Evolutionary conservation across 2,329 filamentous ascomycete species (phyloP), one percentile per base, ranked within the genome.

Genomic region (Juglanconis oblonga): DNA sequence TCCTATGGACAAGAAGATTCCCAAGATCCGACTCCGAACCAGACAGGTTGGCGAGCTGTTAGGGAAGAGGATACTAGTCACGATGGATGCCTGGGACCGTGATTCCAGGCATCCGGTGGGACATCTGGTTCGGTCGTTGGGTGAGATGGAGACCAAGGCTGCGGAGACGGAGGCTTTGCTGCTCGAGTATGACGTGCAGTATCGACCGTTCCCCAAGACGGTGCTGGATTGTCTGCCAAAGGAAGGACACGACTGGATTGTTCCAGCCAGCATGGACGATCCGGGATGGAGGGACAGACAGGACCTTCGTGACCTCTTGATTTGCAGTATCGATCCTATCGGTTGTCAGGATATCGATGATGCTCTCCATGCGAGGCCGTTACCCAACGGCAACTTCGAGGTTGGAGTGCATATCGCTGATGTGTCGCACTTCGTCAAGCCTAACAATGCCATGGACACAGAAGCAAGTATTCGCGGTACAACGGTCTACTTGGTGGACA

Each of bases 261-360:
- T 99, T 2, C 95, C 95, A 0, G 77, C 81, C n/a, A 90, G 84
- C 70, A 84, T 80, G 57, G 88, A 91, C 2, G 88, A 98, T 71
- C 87, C 90, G 24, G 92, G 93, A 13, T 99, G 95, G 95, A 87
- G 83, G 67, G 90, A 89, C 65, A 84, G 95, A 64, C 84, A 87
- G 69, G 95, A 99, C 77, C 82, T 98, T 45, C 85, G 95, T 66
- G 87, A 88, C 66, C 84, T 97, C 11, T 81, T 96, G 48, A 91
- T 99, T 64, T 99, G 95, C 83, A 98, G 94, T 76, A 99, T 99
- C 69, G 95, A 99, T 72, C 95, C 95, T 52, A 86, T 92, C 35
- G 93, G 93, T 2, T 99, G 95, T 74, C 94, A 98, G 70, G 95
- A 99, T 79, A 99, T 99, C 61, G 95, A 99, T 69, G 96, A 99